Evolutionary conservation across 2,329 filamentous ascomycete genomes (phyloP).

Genomic region (Ceratocystis alfenasii): DNA sequence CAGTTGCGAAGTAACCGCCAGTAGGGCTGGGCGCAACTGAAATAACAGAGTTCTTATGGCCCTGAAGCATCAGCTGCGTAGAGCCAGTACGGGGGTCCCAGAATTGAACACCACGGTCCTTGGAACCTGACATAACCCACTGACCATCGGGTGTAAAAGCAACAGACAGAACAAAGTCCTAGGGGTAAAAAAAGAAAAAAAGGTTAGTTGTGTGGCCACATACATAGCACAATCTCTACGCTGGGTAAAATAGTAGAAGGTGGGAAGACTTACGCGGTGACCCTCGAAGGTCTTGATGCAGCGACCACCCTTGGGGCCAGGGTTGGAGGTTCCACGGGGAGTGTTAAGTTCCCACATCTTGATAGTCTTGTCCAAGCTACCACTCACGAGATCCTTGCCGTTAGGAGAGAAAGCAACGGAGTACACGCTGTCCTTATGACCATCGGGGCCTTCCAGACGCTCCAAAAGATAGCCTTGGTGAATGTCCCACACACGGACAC

Average conservation of each 20-base stretch:
- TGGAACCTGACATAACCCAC: constrained; percentile 95
- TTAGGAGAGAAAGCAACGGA: constrained; percentile 92
- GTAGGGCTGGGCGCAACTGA: constrained; percentile 88
- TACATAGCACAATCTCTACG: no score
- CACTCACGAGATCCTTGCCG: constrained; percentile 84
- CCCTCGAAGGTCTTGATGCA: constrained; percentile 96
- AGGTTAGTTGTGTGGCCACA: no score
- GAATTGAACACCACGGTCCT: constrained; percentile 95
- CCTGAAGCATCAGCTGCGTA: constrained; percentile 95
- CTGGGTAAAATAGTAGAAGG: no score
- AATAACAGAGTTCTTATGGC: constrained; percentile 97
- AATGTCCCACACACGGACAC: constrained; percentile 93
- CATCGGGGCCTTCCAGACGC: constrained; percentile 80
- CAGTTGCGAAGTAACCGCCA: constrained; percentile 83
- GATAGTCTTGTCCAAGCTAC: constrained; percentile 94
- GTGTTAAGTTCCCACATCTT: constrained; percentile 95
- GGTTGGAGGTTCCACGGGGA: constrained; percentile 53
- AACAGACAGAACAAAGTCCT: constrained; percentile 95
- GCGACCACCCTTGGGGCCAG: constrained; percentile 69
- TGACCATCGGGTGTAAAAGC: constrained; percentile 85
- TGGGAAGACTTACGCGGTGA: constrained; percentile 55
- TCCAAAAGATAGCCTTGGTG: constrained; percentile 75
- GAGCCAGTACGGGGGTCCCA: constrained; percentile 92
- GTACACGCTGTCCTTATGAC: constrained; percentile 95
- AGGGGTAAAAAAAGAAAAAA: neutral